A percentile compares a stretch with the other conserved stretches of the same genome.
phyloP scores from a whole-genome alignment of 1,284 basidiomycete genomes.

The Gymnopus androsaceus region DNA sequence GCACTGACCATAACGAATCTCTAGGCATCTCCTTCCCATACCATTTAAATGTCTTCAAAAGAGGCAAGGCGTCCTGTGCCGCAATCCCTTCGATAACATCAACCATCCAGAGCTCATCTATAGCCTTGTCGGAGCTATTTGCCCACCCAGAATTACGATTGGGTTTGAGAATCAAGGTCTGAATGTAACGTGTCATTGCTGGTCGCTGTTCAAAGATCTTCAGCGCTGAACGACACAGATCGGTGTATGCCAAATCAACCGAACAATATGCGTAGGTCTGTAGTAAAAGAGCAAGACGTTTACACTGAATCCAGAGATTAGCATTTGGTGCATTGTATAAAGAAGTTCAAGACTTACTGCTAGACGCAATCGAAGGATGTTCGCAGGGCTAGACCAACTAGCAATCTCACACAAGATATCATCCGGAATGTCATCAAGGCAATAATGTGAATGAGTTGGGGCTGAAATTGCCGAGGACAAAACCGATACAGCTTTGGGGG shows the following conservation, averaged over 20 bases:
- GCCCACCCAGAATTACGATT: slow-evolving; percentile 20
- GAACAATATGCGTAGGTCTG: slow-evolving; percentile 17
- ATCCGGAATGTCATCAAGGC: slow-evolving; percentile 19
- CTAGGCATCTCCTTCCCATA: slow-evolving; percentile 21
- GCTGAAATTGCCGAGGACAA: too few relatives aligned
- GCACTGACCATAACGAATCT: slow-evolving; percentile 21
- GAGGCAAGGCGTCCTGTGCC: slow-evolving; percentile 11
- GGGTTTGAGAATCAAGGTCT: slow-evolving; percentile 18
- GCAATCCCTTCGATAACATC: slow-evolving; percentile 18
- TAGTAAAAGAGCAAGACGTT: slow-evolving; percentile 9
- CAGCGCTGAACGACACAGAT: slow-evolving; percentile 16
- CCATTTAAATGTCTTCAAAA: slow-evolving; percentile 22
- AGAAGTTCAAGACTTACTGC: slow-evolving; percentile 11
- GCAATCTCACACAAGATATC: slow-evolving; percentile 22
- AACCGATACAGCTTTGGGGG: too few relatives aligned
- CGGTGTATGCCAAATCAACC: slow-evolving; percentile 18
- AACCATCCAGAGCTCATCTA: slow-evolving; percentile 19
- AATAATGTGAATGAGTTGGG: too few relatives aligned
- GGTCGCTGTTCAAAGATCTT: slow-evolving; percentile 16
- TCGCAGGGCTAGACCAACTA: slow-evolving; percentile 11
- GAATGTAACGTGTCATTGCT: slow-evolving; percentile 13
- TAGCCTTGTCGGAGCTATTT: slow-evolving; percentile 12
- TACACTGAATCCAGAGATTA: slow-evolving; percentile 11
- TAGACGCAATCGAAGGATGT: slow-evolving; percentile 17
- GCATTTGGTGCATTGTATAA: background rate